These are phyloP conservation scores for Magnolia officinalis DNA, from an alignment of 164 flowering plant species.

Conservation along the genomic window DNA sequence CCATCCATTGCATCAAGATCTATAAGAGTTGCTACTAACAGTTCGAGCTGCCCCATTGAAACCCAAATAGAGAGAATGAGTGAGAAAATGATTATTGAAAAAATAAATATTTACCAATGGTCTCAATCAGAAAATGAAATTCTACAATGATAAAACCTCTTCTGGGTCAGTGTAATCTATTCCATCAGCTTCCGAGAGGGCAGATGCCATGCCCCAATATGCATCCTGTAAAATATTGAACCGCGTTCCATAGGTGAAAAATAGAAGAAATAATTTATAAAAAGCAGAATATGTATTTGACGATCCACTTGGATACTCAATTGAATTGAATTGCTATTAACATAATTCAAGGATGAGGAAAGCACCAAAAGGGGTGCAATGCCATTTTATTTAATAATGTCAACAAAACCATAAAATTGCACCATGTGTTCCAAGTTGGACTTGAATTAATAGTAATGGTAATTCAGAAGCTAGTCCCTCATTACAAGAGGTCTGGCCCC, in stretches of 20 bases:
- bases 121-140: neutral
- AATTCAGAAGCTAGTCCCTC: too few relatives aligned
- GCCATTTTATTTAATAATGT: neutral
- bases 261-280: neutral
- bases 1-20: constrained; percentile 99
- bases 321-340: neutral
- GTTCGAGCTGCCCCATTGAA: constrained; percentile 63
- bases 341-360: neutral
- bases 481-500: too few relatives aligned
- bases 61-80: constrained; percentile 13
- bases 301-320: too few relatives aligned
- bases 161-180: constrained; percentile 92
- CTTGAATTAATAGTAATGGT: too few relatives aligned
- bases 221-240: constrained; percentile 59
- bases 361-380: neutral
- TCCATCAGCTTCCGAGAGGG: constrained; percentile 93
- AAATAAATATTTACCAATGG: neutral
- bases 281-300: too few relatives aligned
- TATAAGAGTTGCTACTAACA: constrained; percentile 76
- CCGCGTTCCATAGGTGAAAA: neutral
- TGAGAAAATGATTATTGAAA: neutral
- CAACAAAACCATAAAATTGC: too few relatives aligned
- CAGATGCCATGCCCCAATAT: constrained; percentile 84
- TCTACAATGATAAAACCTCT: constrained; percentile 49
- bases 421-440: too few relatives aligned